These are phyloP conservation scores for Bothriochloa decipiens DNA, from an alignment of 176 grass and related monocot genomes.

Conservation along the genomic window DNA sequence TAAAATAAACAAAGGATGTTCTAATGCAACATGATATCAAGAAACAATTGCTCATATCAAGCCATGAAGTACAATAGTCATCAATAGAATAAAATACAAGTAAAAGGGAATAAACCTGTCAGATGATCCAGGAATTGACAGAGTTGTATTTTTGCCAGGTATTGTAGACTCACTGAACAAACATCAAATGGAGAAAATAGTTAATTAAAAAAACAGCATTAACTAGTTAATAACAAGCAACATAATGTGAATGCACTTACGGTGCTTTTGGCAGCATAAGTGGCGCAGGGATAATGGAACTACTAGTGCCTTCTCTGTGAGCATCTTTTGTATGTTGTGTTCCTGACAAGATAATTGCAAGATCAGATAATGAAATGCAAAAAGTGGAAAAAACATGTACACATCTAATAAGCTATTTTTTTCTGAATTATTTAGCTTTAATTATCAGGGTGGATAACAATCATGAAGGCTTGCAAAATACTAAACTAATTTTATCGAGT, in stretches of 20 bases:
- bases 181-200: conserved; percentile 11
- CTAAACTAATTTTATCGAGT: neutral
- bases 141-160: conserved; percentile 68
- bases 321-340: conserved; percentile 51
- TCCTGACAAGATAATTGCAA: conserved; percentile 51
- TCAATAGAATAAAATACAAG: neutral
- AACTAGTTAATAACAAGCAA: conserved; percentile 30
- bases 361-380: conserved; percentile 28
- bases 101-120: conserved; percentile 61
- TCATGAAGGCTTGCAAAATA: neutral
- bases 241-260: conserved; percentile 58
- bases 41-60: conserved; percentile 18
- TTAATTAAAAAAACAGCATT: neutral
- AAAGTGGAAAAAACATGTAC: neutral
- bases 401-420: neutral
- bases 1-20: neutral
- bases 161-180: conserved; percentile 55
- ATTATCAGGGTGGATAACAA: neutral
- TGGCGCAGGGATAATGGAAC: conserved; percentile 68
- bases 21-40: neutral
- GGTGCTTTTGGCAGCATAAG: conserved; percentile 84
- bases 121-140: conserved; percentile 69
- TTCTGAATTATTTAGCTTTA: neutral
- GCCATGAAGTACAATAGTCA: too few species aligned
- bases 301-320: conserved; percentile 52